These are phyloP conservation scores for Pseudophaeomoniella oleicola DNA, from an alignment of 2,329 filamentous ascomycete genomes.

Conservation along the genomic window DNA sequence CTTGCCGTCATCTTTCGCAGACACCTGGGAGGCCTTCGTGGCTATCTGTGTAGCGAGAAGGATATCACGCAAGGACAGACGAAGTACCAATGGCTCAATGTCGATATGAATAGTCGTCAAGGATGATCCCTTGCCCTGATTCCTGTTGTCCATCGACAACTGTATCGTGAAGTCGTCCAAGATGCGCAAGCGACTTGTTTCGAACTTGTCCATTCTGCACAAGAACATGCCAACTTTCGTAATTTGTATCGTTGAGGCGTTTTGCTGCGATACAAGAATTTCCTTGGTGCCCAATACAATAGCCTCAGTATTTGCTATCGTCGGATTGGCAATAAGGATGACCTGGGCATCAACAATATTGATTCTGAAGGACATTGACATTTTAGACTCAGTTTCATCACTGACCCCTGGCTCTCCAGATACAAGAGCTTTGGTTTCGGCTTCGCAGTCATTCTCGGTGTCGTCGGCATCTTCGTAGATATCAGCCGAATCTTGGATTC, in stretches of 20 bases:
- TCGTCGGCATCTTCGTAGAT: slow-evolving; percentile 29
- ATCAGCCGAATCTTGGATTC: slow-evolving; percentile 20
- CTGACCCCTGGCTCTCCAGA: slow-evolving; percentile 20
- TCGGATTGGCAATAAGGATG: slow-evolving; percentile 88
- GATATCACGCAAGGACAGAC: slow-evolving; percentile 86
- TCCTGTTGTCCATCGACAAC: slow-evolving; percentile 65
- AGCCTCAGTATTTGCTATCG: slow-evolving; percentile 80
- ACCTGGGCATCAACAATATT: slow-evolving; percentile 95
- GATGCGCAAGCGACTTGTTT: slow-evolving; percentile 77
- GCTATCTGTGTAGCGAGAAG: slow-evolving; percentile 86
- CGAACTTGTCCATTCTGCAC: slow-evolving; percentile 95
- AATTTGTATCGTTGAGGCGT: slow-evolving; percentile 84
- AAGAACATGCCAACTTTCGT: slow-evolving; percentile 96
- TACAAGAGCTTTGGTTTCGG: slow-evolving; percentile 19
- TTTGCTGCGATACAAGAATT: slow-evolving; percentile 80
- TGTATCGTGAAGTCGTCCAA: slow-evolving; percentile 93
- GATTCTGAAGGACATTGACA: slow-evolving; percentile 73
- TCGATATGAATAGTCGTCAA: slow-evolving; percentile 71
- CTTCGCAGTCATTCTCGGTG: slow-evolving; percentile 22
- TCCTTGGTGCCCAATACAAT: slow-evolving; percentile 93
- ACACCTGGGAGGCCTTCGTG: slow-evolving; percentile 77
- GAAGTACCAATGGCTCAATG: slow-evolving; percentile 78
- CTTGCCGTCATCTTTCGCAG: slow-evolving; percentile 34
- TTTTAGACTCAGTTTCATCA: slow-evolving; percentile 25
- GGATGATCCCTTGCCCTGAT: slow-evolving; percentile 43